Conservation (phyloP, 2,329 filamentous ascomycete species). For the Fusarium stilboides region DNA sequence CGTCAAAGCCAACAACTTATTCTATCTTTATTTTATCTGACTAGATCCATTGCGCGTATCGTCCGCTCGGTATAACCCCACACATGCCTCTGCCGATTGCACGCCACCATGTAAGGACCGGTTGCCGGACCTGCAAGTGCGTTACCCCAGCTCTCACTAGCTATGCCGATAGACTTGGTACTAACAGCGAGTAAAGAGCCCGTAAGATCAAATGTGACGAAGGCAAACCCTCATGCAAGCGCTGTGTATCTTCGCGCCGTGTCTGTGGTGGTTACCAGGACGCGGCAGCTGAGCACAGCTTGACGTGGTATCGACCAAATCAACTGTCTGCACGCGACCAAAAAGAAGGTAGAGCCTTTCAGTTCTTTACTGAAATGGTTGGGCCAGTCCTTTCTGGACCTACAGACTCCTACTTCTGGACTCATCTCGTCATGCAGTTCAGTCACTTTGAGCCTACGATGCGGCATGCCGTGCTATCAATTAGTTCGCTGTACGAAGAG, state of each 20-base stretch:
- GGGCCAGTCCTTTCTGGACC: constrained; percentile 27
- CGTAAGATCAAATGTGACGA: constrained; percentile 25
- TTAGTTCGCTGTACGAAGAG: constrained; percentile 35
- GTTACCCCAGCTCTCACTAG: neutral
- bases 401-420: constrained; percentile 40
- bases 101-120: constrained; percentile 6
- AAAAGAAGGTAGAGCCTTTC: constrained; percentile 21
- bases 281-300: neutral
- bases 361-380: constrained; percentile 30
- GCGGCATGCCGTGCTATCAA: constrained; percentile 31
- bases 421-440: constrained; percentile 40
- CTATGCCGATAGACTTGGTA: neutral
- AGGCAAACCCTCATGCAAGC: constrained; percentile 3
- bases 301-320: constrained; percentile 23
- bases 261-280: constrained; percentile 12
- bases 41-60: neutral
- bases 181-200: neutral
- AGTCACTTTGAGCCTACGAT: constrained; percentile 33
- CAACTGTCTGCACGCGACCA: constrained; percentile 18
- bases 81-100: neutral
- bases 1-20: neutral
- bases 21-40: too few relatives aligned
- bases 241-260: constrained; percentile 8
- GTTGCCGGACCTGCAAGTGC: constrained; percentile 18
- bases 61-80: constrained; percentile 13